Evolutionary conservation across 73 alveolate genomes (phyloP).

Genomic region (Tetrahymena malaccensis): DNA sequence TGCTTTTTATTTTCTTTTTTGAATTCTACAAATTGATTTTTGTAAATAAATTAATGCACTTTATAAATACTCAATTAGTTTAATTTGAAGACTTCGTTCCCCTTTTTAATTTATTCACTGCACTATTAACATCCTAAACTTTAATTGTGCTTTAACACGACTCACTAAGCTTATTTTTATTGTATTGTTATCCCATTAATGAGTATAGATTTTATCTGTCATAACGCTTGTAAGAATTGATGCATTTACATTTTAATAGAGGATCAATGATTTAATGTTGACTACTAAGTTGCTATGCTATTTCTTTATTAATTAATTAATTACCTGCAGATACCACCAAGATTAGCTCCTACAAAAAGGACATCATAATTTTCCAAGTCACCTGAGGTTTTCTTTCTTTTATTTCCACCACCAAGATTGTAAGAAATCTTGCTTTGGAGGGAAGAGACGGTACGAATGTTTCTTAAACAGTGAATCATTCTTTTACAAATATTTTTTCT

Average conservation of each 20-base stretch:
- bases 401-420: conserved; percentile 26
- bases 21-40: background rate
- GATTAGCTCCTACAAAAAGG: conserved; percentile 27
- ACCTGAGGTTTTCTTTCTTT: conserved; percentile 34
- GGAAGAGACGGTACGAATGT: background rate
- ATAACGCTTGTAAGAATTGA: background rate
- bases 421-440: background rate
- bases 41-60: background rate
- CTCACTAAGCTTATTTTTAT: background rate
- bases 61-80: background rate
- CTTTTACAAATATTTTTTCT: background rate
- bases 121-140: background rate
- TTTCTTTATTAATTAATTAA: background rate
- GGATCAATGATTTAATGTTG: background rate
- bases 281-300: background rate
- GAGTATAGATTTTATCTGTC: background rate
- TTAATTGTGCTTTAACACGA: background rate
- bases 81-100: background rate
- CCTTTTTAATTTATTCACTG: background rate
- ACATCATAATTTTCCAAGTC: conserved; percentile 39
- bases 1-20: no score
- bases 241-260: background rate
- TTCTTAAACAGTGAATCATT: background rate
- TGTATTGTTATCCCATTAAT: background rate
- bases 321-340: conserved; percentile 41